These are phyloP conservation scores for Clavariopsis aquatica DNA, from an alignment of 495 filamentous ascomycete species.

Conservation along the genomic window DNA sequence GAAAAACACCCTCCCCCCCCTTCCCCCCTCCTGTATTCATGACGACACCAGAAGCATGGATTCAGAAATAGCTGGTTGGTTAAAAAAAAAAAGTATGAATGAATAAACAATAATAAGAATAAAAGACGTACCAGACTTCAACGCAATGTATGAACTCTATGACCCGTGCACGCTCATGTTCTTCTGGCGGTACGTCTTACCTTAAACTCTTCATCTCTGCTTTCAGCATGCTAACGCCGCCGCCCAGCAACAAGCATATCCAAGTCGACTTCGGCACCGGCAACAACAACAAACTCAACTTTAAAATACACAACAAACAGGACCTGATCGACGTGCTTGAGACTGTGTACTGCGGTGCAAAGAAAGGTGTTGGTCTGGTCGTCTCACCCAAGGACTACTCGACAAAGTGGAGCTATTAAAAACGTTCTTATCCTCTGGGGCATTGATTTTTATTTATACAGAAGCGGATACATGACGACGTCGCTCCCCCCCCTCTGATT, in stretches of 20 bases:
- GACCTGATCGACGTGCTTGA: slow-evolving; percentile 98
- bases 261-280: slow-evolving; percentile 69
- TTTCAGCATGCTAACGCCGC: not conserved
- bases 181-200: slow-evolving; percentile 69
- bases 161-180: slow-evolving; percentile 67
- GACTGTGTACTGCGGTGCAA: slow-evolving; percentile 94
- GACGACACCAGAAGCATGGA: too few species aligned
- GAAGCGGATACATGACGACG: too few species aligned
- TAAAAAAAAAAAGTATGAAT: not conserved
- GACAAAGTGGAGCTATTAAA: slow-evolving; percentile 34
- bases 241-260: slow-evolving; percentile 90
- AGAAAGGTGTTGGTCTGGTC: slow-evolving; percentile 93
- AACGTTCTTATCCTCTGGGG: not conserved
- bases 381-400: slow-evolving; percentile 80
- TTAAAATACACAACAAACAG: slow-evolving; percentile 78
- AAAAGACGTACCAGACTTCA: slow-evolving; percentile 87
- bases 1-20: too few species aligned
- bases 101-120: not conserved
- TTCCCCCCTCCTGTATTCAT: too few species aligned
- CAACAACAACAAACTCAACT: slow-evolving; percentile 15
- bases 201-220: not conserved
- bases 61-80: too few species aligned
- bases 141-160: slow-evolving; percentile 77
- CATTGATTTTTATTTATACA: not conserved
- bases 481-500: not conserved